phyloP scores from a whole-genome alignment of 108 stramenopile genomes.

The Fistulifera pelliculosa region DNA sequence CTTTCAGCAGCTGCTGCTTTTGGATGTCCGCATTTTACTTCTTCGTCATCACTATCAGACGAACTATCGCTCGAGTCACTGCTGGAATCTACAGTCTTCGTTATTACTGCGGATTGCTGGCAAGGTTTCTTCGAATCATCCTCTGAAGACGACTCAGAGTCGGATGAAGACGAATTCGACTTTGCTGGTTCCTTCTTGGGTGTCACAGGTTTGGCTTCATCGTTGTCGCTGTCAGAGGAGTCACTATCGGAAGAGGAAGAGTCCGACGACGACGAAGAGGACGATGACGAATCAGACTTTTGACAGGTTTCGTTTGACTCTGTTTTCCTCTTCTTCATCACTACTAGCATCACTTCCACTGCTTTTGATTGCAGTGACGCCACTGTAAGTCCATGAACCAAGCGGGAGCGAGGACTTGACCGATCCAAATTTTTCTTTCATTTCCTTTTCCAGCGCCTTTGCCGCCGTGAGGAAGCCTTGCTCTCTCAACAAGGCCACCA shows the following conservation, averaged over 20 bases:
- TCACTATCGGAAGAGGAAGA: neutral
- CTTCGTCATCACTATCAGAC: slow-evolving; percentile 1
- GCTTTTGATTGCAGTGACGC: neutral
- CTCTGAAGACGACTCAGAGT: slow-evolving; percentile 3
- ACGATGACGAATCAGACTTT: too few relatives aligned
- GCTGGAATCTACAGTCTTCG: slow-evolving; percentile 5
- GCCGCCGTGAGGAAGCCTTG: slow-evolving; percentile 17
- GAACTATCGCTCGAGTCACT: neutral
- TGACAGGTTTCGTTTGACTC: neutral
- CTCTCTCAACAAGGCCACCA: slow-evolving; percentile 13
- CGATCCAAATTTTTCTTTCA: slow-evolving; percentile 18
- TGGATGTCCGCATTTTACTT: neutral
- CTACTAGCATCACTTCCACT: neutral
- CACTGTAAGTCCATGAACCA: neutral
- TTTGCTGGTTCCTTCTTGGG: neutral
- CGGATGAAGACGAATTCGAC: neutral
- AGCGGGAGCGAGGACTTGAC: slow-evolving; percentile 1
- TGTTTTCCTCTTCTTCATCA: neutral
- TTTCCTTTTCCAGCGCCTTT: slow-evolving; percentile 26
- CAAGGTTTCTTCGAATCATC: neutral
- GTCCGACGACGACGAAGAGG: neutral
- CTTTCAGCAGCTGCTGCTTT: slow-evolving; percentile 13
- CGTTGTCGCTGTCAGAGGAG: neutral
- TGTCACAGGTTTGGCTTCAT: neutral
- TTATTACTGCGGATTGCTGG: neutral